Base-by-base conservation (phyloP, 345 rosid species). In the Melaleuca alternifolia region DNA sequence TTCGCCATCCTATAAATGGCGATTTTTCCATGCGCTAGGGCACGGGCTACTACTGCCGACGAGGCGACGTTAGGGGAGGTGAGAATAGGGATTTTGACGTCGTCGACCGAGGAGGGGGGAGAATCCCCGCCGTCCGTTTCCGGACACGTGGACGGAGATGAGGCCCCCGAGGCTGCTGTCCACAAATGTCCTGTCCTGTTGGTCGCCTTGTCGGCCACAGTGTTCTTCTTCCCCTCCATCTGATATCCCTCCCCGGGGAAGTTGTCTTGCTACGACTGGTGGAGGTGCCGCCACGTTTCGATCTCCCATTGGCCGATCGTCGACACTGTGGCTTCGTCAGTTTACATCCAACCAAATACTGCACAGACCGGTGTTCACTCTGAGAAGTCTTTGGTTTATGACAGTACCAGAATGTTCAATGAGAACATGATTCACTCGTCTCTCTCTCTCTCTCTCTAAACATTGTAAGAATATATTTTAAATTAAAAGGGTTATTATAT, bases 191-290 rank as follows among this genome's bases (percentile, higher is more conserved):
- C 87, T 90, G 89, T 56, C 91, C 41, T 41, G 41, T 41, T 41
- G 41, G 94, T 93, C 92, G 90, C 88, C 88, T 92, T 96, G 98
- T 96, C 96, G 98, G 97, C 97, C 97, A 94, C 93, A n/a, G n/a
- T 84, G 3, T 90, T 28, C 21, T 79, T 81, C 85, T 85, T 89
- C 79, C 51, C 33, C 79, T 50, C 33, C 10, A 20, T 37, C 81
- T 71, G 81, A 71, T 9, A 30, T 83, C 87, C 44, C 5, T 1
- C 87, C 44, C 5, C 0, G 48, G 6, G 57, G 33, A 75, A 54
- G 84, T 85, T 89, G 89, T 88, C 86, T 50, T 50, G 90, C 51
- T 18, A 62, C 89, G 86, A 91, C 84, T 87, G 94, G 94, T 87
- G 7, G 30, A 86, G 26, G 48, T 15, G 16, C 24, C 11, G 91